These are phyloP conservation scores for Trichosporon ovoides DNA, from an alignment of 1,284 basidiomycete species.

Conservation along the genomic window DNA sequence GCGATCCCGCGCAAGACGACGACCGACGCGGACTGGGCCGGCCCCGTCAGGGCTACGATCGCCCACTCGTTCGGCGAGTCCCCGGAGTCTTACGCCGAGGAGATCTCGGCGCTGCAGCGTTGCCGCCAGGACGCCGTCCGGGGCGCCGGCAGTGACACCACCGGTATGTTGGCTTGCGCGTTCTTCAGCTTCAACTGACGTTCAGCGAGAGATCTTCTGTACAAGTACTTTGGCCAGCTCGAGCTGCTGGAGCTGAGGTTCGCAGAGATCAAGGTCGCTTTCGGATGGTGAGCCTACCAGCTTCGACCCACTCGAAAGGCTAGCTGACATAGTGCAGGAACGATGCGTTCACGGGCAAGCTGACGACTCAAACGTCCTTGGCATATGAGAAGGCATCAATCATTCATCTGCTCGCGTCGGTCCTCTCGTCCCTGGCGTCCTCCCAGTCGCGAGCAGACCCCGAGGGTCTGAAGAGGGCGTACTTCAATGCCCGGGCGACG, in stretches of 20 bases:
- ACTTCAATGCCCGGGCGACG: conserved; percentile 85
- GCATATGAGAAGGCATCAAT: conserved; percentile 98
- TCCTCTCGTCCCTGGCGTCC: conserved; percentile 83
- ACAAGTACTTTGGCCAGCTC: conserved; percentile 99
- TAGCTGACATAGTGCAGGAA: conserved; percentile 52
- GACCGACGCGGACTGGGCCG: conserved; percentile 76
- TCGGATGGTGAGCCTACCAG: conserved; percentile 63
- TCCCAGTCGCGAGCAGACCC: conserved; percentile 62
- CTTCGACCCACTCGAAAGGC: not conserved
- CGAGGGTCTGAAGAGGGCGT: conserved; percentile 91
- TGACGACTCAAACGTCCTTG: conserved; percentile 89
- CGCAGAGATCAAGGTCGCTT: conserved; percentile 90
- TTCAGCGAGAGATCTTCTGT: conserved; percentile 80
- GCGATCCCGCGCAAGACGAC: conserved; percentile 55
- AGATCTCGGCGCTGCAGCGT: conserved; percentile 76
- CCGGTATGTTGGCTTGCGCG: conserved; percentile 56
- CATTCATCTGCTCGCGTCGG: conserved; percentile 92
- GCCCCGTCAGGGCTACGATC: conserved; percentile 78
- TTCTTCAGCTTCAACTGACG: not conserved
- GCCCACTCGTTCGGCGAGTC: conserved; percentile 89
- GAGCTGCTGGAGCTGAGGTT: conserved; percentile 96
- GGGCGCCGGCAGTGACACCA: conserved; percentile 88
- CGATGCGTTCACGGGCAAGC: conserved; percentile 91
- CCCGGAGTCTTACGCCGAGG: conserved; percentile 77
- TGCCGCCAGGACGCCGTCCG: conserved; percentile 91